Conservation (phyloP, 495 filamentous ascomycete species). For the Trichodelitschia bisporula region DNA sequence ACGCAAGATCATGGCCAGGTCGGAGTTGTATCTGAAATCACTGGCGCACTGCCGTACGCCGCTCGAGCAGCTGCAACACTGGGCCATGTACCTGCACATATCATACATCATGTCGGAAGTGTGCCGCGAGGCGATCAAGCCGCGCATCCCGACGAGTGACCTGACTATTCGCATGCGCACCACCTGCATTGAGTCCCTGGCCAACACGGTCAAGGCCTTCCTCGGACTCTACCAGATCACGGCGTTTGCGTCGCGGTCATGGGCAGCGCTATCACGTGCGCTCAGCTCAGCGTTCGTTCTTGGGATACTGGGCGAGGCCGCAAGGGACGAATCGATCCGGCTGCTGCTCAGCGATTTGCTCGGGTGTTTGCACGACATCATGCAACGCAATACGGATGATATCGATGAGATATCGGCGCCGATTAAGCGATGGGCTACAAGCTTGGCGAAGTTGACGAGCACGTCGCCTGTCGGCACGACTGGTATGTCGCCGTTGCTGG, state of each 20-base stretch:
- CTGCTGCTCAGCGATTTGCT: slow-evolving; percentile 12
- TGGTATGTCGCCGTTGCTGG: too few species aligned
- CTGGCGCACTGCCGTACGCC: slow-evolving; percentile 21
- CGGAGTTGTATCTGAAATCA: slow-evolving; percentile 26
- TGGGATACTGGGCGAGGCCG: slow-evolving; percentile 31
- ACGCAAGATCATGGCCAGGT: slow-evolving; percentile 24
- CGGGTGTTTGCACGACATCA: slow-evolving; percentile 12
- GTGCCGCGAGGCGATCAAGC: slow-evolving; percentile 31
- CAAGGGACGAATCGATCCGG: slow-evolving; percentile 14
- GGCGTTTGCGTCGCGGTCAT: slow-evolving; percentile 35
- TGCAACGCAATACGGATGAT: slow-evolving; percentile 11
- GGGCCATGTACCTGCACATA: slow-evolving; percentile 29
- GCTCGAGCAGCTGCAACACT: slow-evolving; percentile 29
- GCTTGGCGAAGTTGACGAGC: too few species aligned
- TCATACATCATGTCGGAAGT: slow-evolving; percentile 35
- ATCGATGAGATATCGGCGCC: slow-evolving; percentile 16
- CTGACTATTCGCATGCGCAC: slow-evolving; percentile 20
- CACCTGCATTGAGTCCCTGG: slow-evolving; percentile 34
- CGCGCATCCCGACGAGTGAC: slow-evolving; percentile 18
- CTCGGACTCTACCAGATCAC: slow-evolving; percentile 41
- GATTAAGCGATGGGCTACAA: slow-evolving; percentile 13
- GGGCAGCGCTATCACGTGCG: slow-evolving; percentile 40
- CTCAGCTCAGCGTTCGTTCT: slow-evolving; percentile 39
- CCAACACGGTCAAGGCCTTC: slow-evolving; percentile 43
- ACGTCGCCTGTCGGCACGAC: too few species aligned